Evolutionary conservation across 1,139 yeast species (phyloP).

Genomic region (Candida sanyaensis): DNA sequence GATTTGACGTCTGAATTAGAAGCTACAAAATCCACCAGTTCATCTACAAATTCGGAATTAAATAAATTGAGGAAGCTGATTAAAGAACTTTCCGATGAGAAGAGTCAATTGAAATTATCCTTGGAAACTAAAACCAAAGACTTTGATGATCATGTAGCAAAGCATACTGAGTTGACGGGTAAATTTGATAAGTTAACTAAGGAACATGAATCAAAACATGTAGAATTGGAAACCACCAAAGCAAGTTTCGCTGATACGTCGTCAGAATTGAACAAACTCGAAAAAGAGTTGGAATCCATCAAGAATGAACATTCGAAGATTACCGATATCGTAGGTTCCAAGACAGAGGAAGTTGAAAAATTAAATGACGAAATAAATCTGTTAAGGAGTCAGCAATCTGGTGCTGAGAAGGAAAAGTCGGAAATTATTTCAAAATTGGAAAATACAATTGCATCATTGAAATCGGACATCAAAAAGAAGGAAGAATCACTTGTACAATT

Average conservation of each 20-base stretch:
- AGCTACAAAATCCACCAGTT: neutral
- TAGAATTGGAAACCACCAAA: neutral
- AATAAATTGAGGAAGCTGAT: slow-evolving; percentile 17
- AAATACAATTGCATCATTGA: slow-evolving; percentile 3
- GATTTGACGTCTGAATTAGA: slow-evolving; percentile 7
- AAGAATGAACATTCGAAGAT: slow-evolving; percentile 3
- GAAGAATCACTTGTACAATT: neutral
- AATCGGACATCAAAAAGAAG: slow-evolving; percentile 4
- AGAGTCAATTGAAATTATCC: slow-evolving; percentile 8
- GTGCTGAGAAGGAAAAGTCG: neutral
- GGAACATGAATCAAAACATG: slow-evolving; percentile 7
- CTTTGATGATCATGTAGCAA: neutral
- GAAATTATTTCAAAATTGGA: slow-evolving; percentile 4
- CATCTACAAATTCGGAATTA: slow-evolving; percentile 4
- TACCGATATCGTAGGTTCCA: slow-evolving; percentile 5
- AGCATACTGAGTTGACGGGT: slow-evolving; percentile 1
- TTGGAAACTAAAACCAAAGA: slow-evolving; percentile 5
- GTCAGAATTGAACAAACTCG: neutral
- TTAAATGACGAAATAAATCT: slow-evolving; percentile 22
- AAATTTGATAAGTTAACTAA: slow-evolving; percentile 6
- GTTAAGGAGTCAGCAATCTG: slow-evolving; percentile 3
- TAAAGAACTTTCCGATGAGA: slow-evolving; percentile 8
- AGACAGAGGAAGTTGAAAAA: slow-evolving; percentile 10
- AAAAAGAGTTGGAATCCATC: slow-evolving; percentile 10
- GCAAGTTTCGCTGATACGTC: slow-evolving; percentile 1